Base-by-base conservation (phyloP, 192 early-diverging fungal species). In the Coemansia javaensis region DNA sequence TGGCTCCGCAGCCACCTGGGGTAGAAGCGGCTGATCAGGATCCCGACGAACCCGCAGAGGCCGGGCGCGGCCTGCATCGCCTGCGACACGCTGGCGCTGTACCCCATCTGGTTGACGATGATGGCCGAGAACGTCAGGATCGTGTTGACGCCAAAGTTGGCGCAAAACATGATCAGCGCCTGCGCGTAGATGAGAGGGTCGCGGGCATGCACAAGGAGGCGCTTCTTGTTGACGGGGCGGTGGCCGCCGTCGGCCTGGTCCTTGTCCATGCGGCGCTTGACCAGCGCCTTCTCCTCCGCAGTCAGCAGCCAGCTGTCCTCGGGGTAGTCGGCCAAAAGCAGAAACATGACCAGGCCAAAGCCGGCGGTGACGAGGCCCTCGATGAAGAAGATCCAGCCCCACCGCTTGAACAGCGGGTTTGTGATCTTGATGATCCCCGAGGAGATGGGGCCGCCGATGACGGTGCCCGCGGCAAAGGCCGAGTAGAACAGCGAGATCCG, bases 381-480 rank as follows among this genome's bases (percentile, higher is more conserved):
- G 30, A 68, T 56, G 16, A 68, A 61, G 49, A 68, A 68, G 24
- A 68, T 56, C 65, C 65, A 68, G 36, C 56, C 53, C 65, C 65
- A 68, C 14, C 17, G 12, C 9, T 12, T 9, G 37, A 66, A 66
- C 41, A 25, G 22, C 12, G 56, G 45, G 40, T 59, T 66, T 22
- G 30, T 31, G 11, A 68, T 50, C 40, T 59, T 56, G 25, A 27
- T 38, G 32, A 68, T 55, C 2, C 65, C 57, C 11, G 65, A 40
- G 15, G 65, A 58, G 11, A 68, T 61, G 27, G 65, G 65, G 0
- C 65, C 65, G 48, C 58, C 57, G 15, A 68, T 61, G 22, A 61
- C 45, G 0, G 65, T 52, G 15, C 63, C 63, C 0, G 48, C 55
- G 0, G 65, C 58, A 34, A 68, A 61, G 2, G 65, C 65, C 21